Evolutionary conservation across 345 rosid genomes (phyloP).

Genomic region (Camelina neglecta): DNA sequence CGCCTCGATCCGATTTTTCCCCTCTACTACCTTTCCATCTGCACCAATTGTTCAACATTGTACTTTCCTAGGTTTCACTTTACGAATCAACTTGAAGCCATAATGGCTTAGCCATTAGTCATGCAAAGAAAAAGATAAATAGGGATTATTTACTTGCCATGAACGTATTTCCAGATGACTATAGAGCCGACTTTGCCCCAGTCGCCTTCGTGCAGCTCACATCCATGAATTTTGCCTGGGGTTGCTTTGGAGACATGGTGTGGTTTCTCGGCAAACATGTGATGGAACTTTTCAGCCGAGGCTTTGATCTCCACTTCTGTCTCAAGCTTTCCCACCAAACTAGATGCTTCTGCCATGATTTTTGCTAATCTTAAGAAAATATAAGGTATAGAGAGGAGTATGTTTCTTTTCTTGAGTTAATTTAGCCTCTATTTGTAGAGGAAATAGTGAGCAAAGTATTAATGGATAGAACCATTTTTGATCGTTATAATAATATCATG

Average conservation of each 20-base stretch:
- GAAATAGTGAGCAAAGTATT: too few relatives aligned
- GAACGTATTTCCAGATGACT: not conserved
- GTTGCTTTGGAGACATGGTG: not conserved
- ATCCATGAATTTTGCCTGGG: not conserved
- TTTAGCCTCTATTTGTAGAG: too few relatives aligned
- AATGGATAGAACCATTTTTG: too few relatives aligned
- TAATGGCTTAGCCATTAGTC: too few relatives aligned
- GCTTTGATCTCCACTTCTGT: not conserved
- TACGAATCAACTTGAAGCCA: not conserved
- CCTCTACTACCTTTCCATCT: not conserved
- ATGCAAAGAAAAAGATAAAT: not conserved
- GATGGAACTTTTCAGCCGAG: not conserved
- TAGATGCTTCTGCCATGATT: not conserved
- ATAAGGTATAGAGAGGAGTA: too few relatives aligned
- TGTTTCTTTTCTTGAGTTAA: too few relatives aligned
- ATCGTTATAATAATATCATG: too few relatives aligned
- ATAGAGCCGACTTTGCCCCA: constrained; percentile 4
- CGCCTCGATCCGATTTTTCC: not conserved
- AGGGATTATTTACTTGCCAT: not conserved
- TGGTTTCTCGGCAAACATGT: not conserved
- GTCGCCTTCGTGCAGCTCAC: not conserved
- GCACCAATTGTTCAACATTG: not conserved
- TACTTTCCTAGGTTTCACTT: not conserved
- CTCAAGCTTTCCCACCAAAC: not conserved
- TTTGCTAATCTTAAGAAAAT: too few relatives aligned